These are phyloP conservation scores for Abelmoschus esculentus DNA, from an alignment of 345 rosid species.

Conservation along the genomic window DNA sequence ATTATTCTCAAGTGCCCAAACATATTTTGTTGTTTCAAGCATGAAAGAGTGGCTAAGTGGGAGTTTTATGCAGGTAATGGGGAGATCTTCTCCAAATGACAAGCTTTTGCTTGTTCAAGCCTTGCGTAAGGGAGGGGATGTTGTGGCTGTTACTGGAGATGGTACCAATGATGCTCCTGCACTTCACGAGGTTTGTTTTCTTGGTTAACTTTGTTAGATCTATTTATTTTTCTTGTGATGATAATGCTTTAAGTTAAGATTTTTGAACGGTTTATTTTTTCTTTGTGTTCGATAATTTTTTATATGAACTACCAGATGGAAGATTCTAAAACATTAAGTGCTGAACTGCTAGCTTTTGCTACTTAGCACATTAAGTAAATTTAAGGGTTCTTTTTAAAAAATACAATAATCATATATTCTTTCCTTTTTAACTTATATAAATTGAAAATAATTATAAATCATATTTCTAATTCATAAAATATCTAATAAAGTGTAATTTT, in stretches of 20 bases:
- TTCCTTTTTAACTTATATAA: not conserved
- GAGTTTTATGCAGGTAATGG: conserved; percentile 71
- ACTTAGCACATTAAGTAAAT: not conserved
- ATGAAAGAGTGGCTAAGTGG: conserved; percentile 1
- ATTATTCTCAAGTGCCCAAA: not conserved
- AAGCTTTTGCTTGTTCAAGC: conserved; percentile 99
- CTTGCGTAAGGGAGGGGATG: conserved; percentile 79
- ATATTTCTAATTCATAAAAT: not conserved
- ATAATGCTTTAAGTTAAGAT: not conserved
- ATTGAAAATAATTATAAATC: not conserved
- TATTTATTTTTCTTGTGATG: not conserved
- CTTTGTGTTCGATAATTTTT: not conserved
- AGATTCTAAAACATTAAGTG: not conserved
- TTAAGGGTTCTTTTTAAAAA: not conserved
- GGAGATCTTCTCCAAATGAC: conserved; percentile 87
- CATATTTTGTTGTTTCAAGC: not conserved
- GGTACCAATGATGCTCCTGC: conserved; percentile 99
- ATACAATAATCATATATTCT: not conserved
- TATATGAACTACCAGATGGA: not conserved
- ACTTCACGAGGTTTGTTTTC: conserved; percentile 74
- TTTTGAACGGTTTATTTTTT: not conserved
- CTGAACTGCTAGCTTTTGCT: not conserved
- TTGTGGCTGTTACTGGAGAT: conserved; percentile 99
- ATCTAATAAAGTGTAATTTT: too few species aligned
- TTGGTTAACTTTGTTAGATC: not conserved